Evolutionary conservation across 2,329 filamentous ascomycete genomes (phyloP).

Genomic region (Colletotrichum ledebouriae): DNA sequence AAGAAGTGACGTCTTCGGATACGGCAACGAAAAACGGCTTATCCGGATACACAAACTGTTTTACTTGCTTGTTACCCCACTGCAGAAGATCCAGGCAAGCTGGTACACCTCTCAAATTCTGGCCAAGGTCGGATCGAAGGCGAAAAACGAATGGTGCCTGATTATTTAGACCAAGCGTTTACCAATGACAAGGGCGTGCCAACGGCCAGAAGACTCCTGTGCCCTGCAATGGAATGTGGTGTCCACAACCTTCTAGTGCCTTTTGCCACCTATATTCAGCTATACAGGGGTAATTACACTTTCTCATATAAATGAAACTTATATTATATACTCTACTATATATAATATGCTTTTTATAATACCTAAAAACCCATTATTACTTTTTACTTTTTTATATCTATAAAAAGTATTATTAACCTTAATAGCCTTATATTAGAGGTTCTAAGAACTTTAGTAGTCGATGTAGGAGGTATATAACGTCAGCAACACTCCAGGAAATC

Average conservation of each 20-base stretch:
- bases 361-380: too few species aligned
- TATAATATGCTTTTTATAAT: too few species aligned
- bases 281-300: too few species aligned
- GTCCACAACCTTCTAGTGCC: not conserved
- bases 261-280: too few species aligned
- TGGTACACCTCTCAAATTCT: not conserved
- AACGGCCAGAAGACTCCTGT: slow-evolving; percentile 16
- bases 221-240: not conserved
- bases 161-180: slow-evolving; percentile 17
- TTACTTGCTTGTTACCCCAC: not conserved
- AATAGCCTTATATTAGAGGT: too few species aligned
- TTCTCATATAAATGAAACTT: too few species aligned
- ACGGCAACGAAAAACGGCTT: not conserved
- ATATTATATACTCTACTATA: too few species aligned
- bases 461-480: too few species aligned
- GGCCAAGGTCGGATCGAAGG: not conserved
- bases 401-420: too few species aligned
- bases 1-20: not conserved
- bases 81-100: slow-evolving; percentile 10
- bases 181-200: slow-evolving; percentile 20
- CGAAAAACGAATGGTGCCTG: slow-evolving; percentile 12
- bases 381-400: too few species aligned
- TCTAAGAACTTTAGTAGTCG: too few species aligned
- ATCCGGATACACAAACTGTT: not conserved
- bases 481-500: too few species aligned